Percentiles rank a stretch among this genome's conserved stretches.
phyloP scores from a whole-genome alignment of 116 monocot species.

The Papilionanthe hybrid region DNA sequence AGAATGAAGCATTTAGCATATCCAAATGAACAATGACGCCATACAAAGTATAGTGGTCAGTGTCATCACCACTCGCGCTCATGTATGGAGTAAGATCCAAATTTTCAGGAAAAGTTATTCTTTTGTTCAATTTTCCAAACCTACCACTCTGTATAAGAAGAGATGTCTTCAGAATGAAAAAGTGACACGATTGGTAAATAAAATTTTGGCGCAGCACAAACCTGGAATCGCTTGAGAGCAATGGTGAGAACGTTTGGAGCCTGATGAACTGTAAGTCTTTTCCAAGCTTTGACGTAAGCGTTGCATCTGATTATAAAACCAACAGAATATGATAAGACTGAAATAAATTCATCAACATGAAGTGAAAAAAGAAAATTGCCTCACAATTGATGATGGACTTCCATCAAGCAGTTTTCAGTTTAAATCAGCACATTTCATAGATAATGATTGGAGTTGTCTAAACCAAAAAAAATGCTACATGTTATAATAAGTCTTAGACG shows the following conservation, averaged over 20 bases:
- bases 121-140: constrained; percentile 93
- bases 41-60: constrained; percentile 72
- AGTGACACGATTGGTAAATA: background rate
- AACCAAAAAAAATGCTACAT: too few relatives aligned
- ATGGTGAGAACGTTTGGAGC: constrained; percentile 93
- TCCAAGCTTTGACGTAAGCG: constrained; percentile 89
- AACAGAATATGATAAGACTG: background rate
- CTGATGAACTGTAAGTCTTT: constrained; percentile 83
- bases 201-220: constrained; percentile 13
- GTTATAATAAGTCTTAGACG: too few relatives aligned
- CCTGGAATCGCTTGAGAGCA: constrained; percentile 95
- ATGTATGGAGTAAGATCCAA: constrained; percentile 79
- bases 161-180: background rate
- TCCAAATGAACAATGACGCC: constrained; percentile 95
- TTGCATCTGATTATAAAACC: constrained; percentile 57
- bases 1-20: constrained; percentile 94
- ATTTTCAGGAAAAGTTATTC: constrained; percentile 71
- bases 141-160: constrained; percentile 64
- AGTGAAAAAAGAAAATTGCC: too few relatives aligned
- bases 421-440: too few relatives aligned
- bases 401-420: too few relatives aligned
- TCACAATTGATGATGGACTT: too few relatives aligned
- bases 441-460: too few relatives aligned
- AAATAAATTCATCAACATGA: background rate
- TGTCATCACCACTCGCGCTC: constrained; percentile 50